These are phyloP conservation scores for Papilionanthe hybrid DNA, from an alignment of 116 monocot genomes.

Conservation along the genomic window DNA sequence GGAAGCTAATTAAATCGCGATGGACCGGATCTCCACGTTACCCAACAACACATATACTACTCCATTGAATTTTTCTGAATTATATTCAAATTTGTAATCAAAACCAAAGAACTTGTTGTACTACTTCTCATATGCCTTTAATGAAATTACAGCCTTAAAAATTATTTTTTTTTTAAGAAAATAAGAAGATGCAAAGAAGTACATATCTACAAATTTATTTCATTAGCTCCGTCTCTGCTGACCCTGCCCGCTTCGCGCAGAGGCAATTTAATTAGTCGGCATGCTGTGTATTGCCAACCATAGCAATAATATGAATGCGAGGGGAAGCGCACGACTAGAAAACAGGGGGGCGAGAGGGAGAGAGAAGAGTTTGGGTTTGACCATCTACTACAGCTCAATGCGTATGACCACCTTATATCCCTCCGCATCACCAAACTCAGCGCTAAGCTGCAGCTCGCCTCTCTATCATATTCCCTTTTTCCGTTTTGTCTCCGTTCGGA, in stretches of 20 bases:
- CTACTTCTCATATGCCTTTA: too few species aligned
- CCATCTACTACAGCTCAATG: slow-evolving; percentile 12
- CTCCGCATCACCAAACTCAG: background rate
- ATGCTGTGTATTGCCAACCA: background rate
- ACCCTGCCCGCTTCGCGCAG: background rate
- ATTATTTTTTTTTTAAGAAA: background rate
- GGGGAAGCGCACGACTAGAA: background rate
- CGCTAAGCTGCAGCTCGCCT: background rate
- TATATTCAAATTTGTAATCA: too few species aligned
- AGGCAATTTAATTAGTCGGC: slow-evolving; percentile 5
- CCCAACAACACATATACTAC: too few species aligned
- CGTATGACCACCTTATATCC: slow-evolving; percentile 4
- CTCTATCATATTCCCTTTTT: background rate
- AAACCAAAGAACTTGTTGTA: too few species aligned
- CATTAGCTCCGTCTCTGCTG: slow-evolving; percentile 4
- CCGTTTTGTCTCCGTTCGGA: background rate
- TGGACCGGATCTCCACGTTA: too few species aligned
- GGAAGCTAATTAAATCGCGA: too few species aligned
- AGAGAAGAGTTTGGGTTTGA: slow-evolving; percentile 13
- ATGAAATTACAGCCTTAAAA: too few species aligned
- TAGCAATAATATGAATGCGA: background rate
- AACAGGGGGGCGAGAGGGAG: background rate
- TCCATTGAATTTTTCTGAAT: too few species aligned
- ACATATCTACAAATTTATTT: background rate
- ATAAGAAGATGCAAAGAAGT: background rate